Base-by-base conservation (phyloP, 192 early-diverging fungal species). In the Pilaira anomala region DNA sequence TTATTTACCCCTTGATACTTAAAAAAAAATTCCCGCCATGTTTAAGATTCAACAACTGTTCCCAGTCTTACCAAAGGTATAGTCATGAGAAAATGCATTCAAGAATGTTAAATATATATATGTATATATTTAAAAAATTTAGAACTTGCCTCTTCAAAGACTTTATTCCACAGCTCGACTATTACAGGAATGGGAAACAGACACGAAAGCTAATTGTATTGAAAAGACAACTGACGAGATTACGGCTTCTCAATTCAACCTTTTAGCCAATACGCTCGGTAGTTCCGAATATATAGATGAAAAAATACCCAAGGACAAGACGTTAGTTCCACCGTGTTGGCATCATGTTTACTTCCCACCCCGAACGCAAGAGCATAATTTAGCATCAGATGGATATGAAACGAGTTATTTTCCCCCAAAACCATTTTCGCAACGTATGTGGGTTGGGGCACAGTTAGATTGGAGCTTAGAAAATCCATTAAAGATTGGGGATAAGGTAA, bases 331-430 rank as follows among this genome's bases (percentile, higher is more conserved):
- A 7, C 85, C 89, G 9, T 86, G 78, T 7, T 93, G 81, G 58
- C 92, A 96, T 65, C 74, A 92, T 36, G 79, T 80, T 8, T 88
- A 91, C 63, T 96, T 96, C 59, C 89, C 91, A 4, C 85, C 89
- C n/a, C 78, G 80, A 24, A 74, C 79, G 14, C 75, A 78, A 14
- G 91, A 92, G 60, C 46, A 56, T 7, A 70, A 87, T 30, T 80
- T 96, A 9, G 83, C 89, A 14, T 42, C 75, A 4, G 94, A 97
- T 71, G 94, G 94, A n/a, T 93, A 93, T 66, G 87, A 91, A 60
- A 78, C 80, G 44, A 82, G 78, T 13, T 87, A 87, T 60, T 78
- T 85, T 0, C 94, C 94, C 1, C 94, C 94, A 0, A 74, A 66
- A 13, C 88, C 90, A 1, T 95, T 84, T 64, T 52, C 76, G 14